These are phyloP conservation scores for Leucosporidium creatinivorum DNA, from an alignment of 768 basidiomycete species.

Conservation along the genomic window DNA sequence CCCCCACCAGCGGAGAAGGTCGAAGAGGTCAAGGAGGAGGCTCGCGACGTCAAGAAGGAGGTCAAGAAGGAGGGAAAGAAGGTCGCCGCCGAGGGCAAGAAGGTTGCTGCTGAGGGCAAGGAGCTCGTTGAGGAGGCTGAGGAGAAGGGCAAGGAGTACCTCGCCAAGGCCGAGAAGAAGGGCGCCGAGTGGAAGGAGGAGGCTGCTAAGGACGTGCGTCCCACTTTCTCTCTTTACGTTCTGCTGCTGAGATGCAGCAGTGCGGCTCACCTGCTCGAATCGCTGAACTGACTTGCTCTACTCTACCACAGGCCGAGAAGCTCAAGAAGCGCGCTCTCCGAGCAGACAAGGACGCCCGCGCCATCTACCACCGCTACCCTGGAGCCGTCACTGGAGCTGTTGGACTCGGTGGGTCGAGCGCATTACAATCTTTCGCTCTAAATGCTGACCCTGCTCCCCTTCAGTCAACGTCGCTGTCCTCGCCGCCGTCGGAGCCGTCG, in stretches of 20 bases:
- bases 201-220: not conserved
- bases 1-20: not conserved
- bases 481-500: conserved; percentile 40
- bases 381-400: conserved; percentile 42
- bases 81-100: conserved; percentile 33
- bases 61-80: not conserved
- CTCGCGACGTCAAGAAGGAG: conserved; percentile 7
- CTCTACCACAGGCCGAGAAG: not conserved
- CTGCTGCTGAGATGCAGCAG: too few relatives aligned
- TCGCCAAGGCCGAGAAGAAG: conserved; percentile 37
- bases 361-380: conserved; percentile 31
- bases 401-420: conserved; percentile 37
- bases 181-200: conserved; percentile 9
- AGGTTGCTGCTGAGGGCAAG: conserved; percentile 33
- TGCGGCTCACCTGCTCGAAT: too few relatives aligned
- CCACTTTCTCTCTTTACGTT: too few relatives aligned
- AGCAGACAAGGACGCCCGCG: conserved; percentile 25
- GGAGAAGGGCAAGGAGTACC: conserved; percentile 36
- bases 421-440: not conserved
- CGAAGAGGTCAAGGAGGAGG: conserved; percentile 1
- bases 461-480: conserved; percentile 43
- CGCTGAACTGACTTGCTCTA: too few relatives aligned
- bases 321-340: not conserved
- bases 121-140: conserved; percentile 36
- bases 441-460: not conserved